Percentiles rank a stretch among this genome's conserved stretches.
These are phyloP conservation scores for Acacia confusa DNA, from an alignment of 306 rosid species.

Conservation along the genomic window DNA sequence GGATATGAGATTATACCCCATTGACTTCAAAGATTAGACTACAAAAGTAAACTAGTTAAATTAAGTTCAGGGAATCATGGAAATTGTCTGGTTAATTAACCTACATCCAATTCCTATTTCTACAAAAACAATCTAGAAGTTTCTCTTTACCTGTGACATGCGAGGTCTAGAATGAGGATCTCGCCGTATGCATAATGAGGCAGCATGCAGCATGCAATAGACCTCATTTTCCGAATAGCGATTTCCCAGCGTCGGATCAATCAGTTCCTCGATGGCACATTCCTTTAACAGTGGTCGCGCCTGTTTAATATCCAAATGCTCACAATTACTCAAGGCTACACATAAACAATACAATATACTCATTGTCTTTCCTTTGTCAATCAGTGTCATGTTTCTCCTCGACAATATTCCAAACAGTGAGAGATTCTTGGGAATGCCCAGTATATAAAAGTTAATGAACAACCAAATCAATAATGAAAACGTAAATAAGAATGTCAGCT, in stretches of 20 bases:
- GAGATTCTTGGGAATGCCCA: not conserved
- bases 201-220: slow-evolving; percentile 90
- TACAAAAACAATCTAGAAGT: not conserved
- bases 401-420: not conserved
- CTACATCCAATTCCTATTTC: not conserved
- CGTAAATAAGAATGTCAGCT: slow-evolving; percentile 8
- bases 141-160: slow-evolving; percentile 77
- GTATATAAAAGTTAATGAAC: not conserved
- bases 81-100: not conserved
- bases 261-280: slow-evolving; percentile 69
- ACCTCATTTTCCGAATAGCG: slow-evolving; percentile 79
- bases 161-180: slow-evolving; percentile 95
- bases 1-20: not conserved
- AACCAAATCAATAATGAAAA: not conserved
- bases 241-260: slow-evolving; percentile 85
- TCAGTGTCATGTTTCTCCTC: slow-evolving; percentile 17
- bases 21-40: not conserved
- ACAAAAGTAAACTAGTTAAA: not conserved
- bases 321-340: slow-evolving; percentile 34
- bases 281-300: slow-evolving; percentile 87
- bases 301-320: slow-evolving; percentile 50
- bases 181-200: slow-evolving; percentile 84
- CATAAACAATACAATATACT: slow-evolving; percentile 11
- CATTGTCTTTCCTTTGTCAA: not conserved
- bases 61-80: not conserved